Evolutionary conservation across 371 early-diverging fungal genomes (phyloP).

Genomic region (Mucor plumbeus): DNA sequence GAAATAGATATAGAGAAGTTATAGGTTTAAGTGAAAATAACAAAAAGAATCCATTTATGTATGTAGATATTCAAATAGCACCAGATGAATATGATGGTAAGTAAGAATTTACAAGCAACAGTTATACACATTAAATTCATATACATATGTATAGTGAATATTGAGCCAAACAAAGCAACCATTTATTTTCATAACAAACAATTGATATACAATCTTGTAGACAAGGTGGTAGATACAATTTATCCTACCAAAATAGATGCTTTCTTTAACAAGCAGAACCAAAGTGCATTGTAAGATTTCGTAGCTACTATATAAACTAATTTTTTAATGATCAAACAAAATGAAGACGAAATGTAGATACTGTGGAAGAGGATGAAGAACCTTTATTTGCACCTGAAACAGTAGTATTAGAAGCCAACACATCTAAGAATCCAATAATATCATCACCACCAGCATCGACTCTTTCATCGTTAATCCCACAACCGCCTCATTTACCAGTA

Average conservation of each 20-base stretch:
- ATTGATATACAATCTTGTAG: conserved; percentile 25
- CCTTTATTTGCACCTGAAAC: no score
- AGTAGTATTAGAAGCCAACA: no score
- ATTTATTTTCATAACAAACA: conserved; percentile 43
- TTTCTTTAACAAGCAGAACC: background rate
- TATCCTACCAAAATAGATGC: conserved; percentile 18
- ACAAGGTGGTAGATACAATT: conserved; percentile 20
- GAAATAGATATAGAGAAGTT: conserved; percentile 28
- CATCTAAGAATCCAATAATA: no score
- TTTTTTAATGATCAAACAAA: no score
- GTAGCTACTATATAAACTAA: no score
- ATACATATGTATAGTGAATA: conserved; percentile 37
- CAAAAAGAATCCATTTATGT: conserved; percentile 43
- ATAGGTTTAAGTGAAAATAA: conserved; percentile 16
- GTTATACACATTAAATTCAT: background rate
- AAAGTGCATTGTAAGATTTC: background rate
- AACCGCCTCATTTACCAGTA: no score
- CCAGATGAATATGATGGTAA: conserved; percentile 47
- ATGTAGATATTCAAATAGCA: conserved; percentile 37
- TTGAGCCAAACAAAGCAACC: conserved; percentile 48
- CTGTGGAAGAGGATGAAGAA: no score
- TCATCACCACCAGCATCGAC: no score
- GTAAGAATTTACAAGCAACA: no score
- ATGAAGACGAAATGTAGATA: background rate
- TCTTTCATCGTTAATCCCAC: no score